Evolutionary conservation across 179 eudicot genomes (phyloP).

Genomic region (Carnegiea gigantea): DNA sequence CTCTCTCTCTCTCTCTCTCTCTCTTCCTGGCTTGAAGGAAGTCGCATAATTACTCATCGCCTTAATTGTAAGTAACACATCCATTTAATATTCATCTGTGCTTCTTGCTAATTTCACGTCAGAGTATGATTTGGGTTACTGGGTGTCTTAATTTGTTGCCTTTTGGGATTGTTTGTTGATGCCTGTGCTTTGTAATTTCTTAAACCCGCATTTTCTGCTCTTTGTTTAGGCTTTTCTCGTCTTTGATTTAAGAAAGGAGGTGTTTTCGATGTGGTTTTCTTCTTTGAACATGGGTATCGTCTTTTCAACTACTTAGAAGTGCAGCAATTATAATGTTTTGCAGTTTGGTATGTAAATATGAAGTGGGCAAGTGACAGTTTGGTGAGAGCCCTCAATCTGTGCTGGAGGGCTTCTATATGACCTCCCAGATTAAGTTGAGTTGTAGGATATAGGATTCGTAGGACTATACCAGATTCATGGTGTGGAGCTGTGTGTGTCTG

Average conservation of each 20-base stretch:
- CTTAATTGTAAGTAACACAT: slow-evolving; percentile 9
- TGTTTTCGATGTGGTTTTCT: too few relatives aligned
- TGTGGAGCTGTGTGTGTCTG: too few relatives aligned
- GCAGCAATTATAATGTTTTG: neutral
- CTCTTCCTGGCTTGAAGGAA: neutral
- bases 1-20: neutral
- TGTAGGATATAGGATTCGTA: too few relatives aligned
- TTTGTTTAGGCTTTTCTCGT: neutral
- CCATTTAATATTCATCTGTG: neutral
- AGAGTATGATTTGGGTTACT: too few relatives aligned
- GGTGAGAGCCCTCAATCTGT: neutral
- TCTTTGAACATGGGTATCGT: too few relatives aligned
- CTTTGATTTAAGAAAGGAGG: neutral
- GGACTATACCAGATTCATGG: too few relatives aligned
- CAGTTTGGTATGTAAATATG: neutral
- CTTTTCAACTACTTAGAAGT: neutral
- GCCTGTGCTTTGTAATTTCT: too few relatives aligned
- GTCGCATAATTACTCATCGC: neutral
- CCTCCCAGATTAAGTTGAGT: too few relatives aligned
- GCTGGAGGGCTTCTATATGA: too few relatives aligned
- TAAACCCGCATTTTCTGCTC: too few relatives aligned
- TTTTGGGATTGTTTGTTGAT: too few relatives aligned
- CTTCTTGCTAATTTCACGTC: neutral
- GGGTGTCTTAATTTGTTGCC: too few relatives aligned
- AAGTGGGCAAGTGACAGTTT: slow-evolving; percentile 3